Evolutionary conservation across 2,329 filamentous ascomycete genomes (phyloP).

Genomic region (Fusarium scirpi): DNA sequence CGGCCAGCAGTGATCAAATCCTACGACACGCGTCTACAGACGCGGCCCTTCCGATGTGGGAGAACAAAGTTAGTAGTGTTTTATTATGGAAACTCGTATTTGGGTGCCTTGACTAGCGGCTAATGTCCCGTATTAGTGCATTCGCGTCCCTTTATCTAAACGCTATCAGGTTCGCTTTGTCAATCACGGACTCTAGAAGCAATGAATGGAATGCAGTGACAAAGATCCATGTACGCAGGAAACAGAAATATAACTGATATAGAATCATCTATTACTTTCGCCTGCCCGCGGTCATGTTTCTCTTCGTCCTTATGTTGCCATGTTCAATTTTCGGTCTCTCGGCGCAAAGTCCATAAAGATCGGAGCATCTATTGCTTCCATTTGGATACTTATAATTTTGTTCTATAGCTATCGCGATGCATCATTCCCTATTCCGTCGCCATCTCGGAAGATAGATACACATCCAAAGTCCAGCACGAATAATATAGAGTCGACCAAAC

Average conservation of each 20-base stretch:
- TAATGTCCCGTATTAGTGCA: background rate
- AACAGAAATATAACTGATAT: background rate
- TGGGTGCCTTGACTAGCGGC: background rate
- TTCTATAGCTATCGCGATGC: constrained; percentile 17
- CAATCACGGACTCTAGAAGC: background rate
- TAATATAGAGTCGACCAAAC: constrained; percentile 5
- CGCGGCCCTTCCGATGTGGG: too few species aligned
- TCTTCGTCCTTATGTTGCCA: background rate
- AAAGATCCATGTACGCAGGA: background rate
- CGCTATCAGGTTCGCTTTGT: background rate
- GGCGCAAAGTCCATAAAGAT: constrained; percentile 20
- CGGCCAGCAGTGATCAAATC: background rate
- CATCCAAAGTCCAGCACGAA: background rate
- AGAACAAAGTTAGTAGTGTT: background rate
- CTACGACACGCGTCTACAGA: background rate
- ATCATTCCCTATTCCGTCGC: background rate
- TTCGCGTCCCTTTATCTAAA: background rate
- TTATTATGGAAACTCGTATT: background rate
- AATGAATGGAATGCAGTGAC: background rate
- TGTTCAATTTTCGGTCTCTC: constrained; percentile 20
- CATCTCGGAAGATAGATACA: background rate
- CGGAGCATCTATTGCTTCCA: constrained; percentile 9
- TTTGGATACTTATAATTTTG: constrained; percentile 27
- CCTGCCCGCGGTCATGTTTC: background rate
- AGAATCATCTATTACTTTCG: too few species aligned